Evolutionary conservation across 202 grass and related monocot species (phyloP), one percentile per base, ranked within the genome.

Genomic region (Setaria italica): DNA sequence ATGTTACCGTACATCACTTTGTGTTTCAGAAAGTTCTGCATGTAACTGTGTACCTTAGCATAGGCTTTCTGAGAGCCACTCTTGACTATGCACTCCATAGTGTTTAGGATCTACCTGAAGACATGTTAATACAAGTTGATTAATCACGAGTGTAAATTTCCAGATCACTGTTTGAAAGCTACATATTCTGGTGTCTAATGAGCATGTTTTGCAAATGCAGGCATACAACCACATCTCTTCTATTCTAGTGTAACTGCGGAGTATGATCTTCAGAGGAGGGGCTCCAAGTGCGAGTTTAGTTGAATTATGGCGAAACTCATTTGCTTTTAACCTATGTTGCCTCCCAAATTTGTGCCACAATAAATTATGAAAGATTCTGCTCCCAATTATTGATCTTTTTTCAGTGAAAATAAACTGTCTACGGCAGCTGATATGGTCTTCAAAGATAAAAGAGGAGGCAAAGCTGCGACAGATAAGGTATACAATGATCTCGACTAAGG

Each of bases 401-500:
- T 72, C 8, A 15, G 5, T 46, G 6, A 3, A 19, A 70, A 70
- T 49, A 29, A 85, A 70, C 62, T 81, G 70, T 13, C 21, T 85
- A 78, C 11, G 16, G 25, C 12, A 66, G 41, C 41, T 66, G 46
- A 59, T 72, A 72, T 49, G 56, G 66, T 71, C 46, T 86, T 77
- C 19, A n/a, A 90, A 87, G 65, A 46, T 46, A 10, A 46, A 46
- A 76, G 46, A 88, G 59, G 81, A 67, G 17, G 79, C 56, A 77
- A 81, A 85, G 39, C 58, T 77, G 33, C 77, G 42, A 59, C 46
- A 67, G 65, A 72, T 85, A 78, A 81, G 39, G 56, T 81, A 48
- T 72, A 87, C 70, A 77, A 58, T 90, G 47, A 84, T 84, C 46
- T 81, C 74, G 9, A 80, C 62, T 76, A 74, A 70, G 85, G 85